A percentile compares a stretch with the other conserved stretches of the same genome.
phyloP scores from a whole-genome alignment of 73 alveolate species.

The Durusdinium trenchii region DNA sequence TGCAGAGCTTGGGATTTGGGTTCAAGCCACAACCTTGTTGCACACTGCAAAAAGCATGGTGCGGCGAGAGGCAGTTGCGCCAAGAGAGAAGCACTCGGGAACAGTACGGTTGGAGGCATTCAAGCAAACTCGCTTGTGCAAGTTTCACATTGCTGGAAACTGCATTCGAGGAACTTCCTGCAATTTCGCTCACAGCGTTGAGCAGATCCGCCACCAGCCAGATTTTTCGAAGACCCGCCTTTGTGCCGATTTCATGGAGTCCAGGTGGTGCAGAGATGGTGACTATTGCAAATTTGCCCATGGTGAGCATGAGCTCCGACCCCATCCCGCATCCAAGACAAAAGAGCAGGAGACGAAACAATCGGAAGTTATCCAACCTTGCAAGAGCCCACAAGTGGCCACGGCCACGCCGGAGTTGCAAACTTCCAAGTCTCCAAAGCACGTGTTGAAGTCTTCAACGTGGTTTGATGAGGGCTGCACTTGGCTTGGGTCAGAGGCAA shows the following conservation, averaged over 20 bases:
- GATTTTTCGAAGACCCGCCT: slow-evolving; percentile 75
- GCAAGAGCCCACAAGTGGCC: slow-evolving; percentile 43
- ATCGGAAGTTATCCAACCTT: neutral
- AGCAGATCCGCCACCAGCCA: slow-evolving; percentile 81
- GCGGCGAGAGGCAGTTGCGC: slow-evolving; percentile 23
- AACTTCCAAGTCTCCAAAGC: slow-evolving; percentile 11
- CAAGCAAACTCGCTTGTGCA: slow-evolving; percentile 74
- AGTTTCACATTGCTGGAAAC: slow-evolving; percentile 65
- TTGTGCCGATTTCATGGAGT: slow-evolving; percentile 22
- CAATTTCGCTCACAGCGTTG: slow-evolving; percentile 89
- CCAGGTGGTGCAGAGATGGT: slow-evolving; percentile 76
- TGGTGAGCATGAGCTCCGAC: slow-evolving; percentile 81
- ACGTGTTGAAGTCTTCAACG: neutral
- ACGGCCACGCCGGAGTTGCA: too few species aligned
- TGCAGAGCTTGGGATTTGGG: slow-evolving; percentile 52
- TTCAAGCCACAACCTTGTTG: neutral
- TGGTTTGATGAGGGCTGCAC: slow-evolving; percentile 47
- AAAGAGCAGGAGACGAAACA: neutral
- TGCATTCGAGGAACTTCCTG: slow-evolving; percentile 87
- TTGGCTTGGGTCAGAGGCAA: slow-evolving; percentile 46
- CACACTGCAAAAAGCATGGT: slow-evolving; percentile 28
- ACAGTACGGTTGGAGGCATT: slow-evolving; percentile 71
- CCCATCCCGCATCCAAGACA: slow-evolving; percentile 53
- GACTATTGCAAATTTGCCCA: slow-evolving; percentile 77
- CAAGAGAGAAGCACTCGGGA: slow-evolving; percentile 52